Evolutionary conservation across 2,329 filamentous ascomycete species (phyloP).

Genomic region (Talaromyces sp.): DNA sequence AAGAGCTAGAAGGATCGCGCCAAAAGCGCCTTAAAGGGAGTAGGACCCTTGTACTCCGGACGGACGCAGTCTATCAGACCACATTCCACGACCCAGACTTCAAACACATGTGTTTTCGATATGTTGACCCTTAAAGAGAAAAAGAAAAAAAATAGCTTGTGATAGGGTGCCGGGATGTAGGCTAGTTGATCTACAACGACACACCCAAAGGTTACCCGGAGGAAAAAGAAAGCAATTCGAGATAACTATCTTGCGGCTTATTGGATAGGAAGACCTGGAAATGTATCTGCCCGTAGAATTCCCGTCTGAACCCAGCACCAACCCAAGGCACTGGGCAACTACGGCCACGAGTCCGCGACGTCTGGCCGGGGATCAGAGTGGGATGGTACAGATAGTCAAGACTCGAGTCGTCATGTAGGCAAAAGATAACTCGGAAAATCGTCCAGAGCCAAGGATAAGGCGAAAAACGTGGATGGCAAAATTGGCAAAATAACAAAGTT

Average conservation of each 20-base stretch:
- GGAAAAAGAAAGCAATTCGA: not conserved
- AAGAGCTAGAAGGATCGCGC: not conserved
- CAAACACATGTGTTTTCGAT: not conserved
- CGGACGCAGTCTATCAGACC: not conserved
- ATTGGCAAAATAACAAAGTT: not conserved
- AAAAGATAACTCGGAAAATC: not conserved
- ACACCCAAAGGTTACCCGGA: not conserved
- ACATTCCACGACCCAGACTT: not conserved
- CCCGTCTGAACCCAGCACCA: not conserved
- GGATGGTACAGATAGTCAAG: not conserved
- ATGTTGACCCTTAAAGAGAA: not conserved
- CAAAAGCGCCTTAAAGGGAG: constrained; percentile 1
- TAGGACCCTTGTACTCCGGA: not conserved
- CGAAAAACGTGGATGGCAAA: not conserved
- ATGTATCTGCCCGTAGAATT: not conserved
- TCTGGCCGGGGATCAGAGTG: not conserved
- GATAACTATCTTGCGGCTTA: constrained; percentile 16
- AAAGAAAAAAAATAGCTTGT: not conserved
- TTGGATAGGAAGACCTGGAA: constrained; percentile 7
- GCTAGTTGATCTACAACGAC: constrained; percentile 9
- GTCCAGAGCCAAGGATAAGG: not conserved
- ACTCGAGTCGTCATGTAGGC: not conserved
- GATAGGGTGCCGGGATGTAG: not conserved
- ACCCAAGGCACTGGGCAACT: not conserved
- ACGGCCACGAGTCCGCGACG: not conserved